Conservation (phyloP, 129 eudicot species). For the Calendula officinalis region DNA sequence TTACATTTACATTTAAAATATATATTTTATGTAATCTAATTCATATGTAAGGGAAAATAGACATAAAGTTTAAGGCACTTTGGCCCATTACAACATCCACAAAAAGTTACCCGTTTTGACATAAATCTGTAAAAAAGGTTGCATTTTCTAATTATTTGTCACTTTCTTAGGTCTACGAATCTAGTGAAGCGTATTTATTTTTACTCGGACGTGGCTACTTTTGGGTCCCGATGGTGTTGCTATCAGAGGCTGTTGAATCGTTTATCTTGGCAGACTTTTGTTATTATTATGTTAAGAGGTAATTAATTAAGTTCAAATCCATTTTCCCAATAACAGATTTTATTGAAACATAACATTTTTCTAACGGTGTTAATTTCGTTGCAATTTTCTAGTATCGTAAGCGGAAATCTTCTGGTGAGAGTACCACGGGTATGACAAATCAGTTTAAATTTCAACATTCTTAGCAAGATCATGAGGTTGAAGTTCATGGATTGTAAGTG, state of each 20-base stretch:
- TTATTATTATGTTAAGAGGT: slow-evolving; percentile 83
- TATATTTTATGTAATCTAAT: too few relatives aligned
- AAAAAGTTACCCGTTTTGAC: too few relatives aligned
- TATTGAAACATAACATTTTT: not conserved
- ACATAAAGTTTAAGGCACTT: too few relatives aligned
- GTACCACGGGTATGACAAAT: slow-evolving; percentile 53
- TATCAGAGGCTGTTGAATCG: slow-evolving; percentile 71
- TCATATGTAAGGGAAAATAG: too few relatives aligned
- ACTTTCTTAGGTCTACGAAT: slow-evolving; percentile 52
- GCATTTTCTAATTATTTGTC: too few relatives aligned
- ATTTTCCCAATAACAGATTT: not conserved
- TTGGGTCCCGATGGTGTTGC: slow-evolving; percentile 63
- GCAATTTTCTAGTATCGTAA: slow-evolving; percentile 42
- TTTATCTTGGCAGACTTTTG: slow-evolving; percentile 89
- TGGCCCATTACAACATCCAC: too few relatives aligned
- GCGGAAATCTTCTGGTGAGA: slow-evolving; percentile 47
- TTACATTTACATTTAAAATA: not conserved
- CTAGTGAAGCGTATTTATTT: slow-evolving; percentile 50
- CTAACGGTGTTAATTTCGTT: not conserved
- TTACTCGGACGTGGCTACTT: slow-evolving; percentile 64
- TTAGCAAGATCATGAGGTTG: not conserved
- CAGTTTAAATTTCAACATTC: slow-evolving; percentile 4
- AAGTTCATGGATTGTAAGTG: slow-evolving; percentile 4
- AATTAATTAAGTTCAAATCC: not conserved
- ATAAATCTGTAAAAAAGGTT: too few relatives aligned